Percentiles rank a stretch among this genome's conserved stretches.
Conservation (phyloP, 108 stramenopile genomes). For the Cylindrotheca closterium region DNA sequence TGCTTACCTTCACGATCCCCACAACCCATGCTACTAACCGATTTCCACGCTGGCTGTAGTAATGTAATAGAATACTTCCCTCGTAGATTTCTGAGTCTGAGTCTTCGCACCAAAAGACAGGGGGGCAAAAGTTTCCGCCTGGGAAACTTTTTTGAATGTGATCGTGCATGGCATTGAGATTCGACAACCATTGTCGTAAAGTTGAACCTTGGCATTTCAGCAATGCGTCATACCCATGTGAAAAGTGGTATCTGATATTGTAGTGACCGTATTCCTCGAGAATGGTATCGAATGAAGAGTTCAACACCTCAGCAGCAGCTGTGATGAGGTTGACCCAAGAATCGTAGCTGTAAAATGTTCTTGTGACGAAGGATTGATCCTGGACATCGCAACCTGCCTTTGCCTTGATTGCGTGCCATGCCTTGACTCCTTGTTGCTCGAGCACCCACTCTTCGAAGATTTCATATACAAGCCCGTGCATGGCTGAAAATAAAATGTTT, state of each 20-base stretch:
- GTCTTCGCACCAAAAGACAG: constrained; percentile 49
- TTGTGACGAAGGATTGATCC: constrained; percentile 29
- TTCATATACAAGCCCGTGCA: constrained; percentile 16
- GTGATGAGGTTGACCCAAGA: constrained; percentile 31
- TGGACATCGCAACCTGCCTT: constrained; percentile 34
- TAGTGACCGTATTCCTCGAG: constrained; percentile 23
- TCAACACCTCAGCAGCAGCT: constrained; percentile 29
- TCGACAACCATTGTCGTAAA: constrained; percentile 33
- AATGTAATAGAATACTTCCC: constrained; percentile 36
- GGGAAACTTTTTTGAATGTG: constrained; percentile 39
- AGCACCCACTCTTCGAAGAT: constrained; percentile 40
- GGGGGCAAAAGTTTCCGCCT: constrained; percentile 18
- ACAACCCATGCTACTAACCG: constrained; percentile 24
- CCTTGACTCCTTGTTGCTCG: constrained; percentile 37
- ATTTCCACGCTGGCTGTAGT: constrained; percentile 27
- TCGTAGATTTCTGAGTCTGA: constrained; percentile 14
- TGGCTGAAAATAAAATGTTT: background rate
- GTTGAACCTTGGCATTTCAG: constrained; percentile 40
- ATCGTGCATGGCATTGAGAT: constrained; percentile 44
- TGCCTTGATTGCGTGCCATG: constrained; percentile 51
- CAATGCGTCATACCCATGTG: constrained; percentile 39
- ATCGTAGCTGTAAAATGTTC: constrained; percentile 25
- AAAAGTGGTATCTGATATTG: constrained; percentile 31
- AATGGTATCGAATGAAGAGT: constrained; percentile 2
- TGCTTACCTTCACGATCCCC: constrained; percentile 35